Conservation (phyloP, 2,329 filamentous ascomycete species). For the Apiospora pterosperma region DNA sequence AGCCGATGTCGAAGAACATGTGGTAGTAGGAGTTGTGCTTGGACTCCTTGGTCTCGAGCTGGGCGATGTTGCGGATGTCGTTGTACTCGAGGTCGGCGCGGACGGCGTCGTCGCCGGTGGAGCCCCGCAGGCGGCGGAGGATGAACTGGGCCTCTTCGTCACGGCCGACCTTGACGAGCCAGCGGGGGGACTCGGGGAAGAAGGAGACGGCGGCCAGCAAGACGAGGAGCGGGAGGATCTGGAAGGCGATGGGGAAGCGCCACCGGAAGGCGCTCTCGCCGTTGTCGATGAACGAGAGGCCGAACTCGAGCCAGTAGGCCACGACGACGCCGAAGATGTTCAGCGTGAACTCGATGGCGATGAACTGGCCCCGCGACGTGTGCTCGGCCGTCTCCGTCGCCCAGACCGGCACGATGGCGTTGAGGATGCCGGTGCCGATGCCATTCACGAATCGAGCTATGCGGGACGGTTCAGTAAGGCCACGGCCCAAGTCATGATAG, state of each 20-base stretch:
- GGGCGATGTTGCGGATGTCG: conserved; percentile 63
- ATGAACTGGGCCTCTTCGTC: conserved; percentile 66
- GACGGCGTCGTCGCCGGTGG: conserved; percentile 45
- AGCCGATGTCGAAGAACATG: conserved; percentile 66
- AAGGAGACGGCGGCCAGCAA: conserved; percentile 58
- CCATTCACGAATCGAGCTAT: conserved; percentile 58
- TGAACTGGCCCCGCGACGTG: conserved; percentile 64
- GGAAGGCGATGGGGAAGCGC: conserved; percentile 68
- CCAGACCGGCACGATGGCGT: conserved; percentile 69
- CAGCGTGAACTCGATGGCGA: conserved; percentile 69
- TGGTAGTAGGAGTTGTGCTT: conserved; percentile 56
- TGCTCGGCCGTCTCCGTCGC: conserved; percentile 67
- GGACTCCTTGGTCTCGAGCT: conserved; percentile 59
- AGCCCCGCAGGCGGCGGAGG: conserved; percentile 60
- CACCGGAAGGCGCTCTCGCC: conserved; percentile 58
- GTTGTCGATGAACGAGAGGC: conserved; percentile 57
- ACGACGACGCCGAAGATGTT: conserved; percentile 70
- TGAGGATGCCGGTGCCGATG: conserved; percentile 66
- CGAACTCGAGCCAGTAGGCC: conserved; percentile 59
- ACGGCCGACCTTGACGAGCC: conserved; percentile 63
- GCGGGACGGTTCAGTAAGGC: conserved; percentile 11
- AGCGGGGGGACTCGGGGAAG: conserved; percentile 68
- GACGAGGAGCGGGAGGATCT: conserved; percentile 60
- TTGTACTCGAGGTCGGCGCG: conserved; percentile 61
- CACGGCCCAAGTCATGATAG: no score